Percentiles rank a stretch among this genome's conserved stretches.
phyloP scores from a whole-genome alignment of 1,139 yeast genomes.

The Saccharomyces hybrid region DNA sequence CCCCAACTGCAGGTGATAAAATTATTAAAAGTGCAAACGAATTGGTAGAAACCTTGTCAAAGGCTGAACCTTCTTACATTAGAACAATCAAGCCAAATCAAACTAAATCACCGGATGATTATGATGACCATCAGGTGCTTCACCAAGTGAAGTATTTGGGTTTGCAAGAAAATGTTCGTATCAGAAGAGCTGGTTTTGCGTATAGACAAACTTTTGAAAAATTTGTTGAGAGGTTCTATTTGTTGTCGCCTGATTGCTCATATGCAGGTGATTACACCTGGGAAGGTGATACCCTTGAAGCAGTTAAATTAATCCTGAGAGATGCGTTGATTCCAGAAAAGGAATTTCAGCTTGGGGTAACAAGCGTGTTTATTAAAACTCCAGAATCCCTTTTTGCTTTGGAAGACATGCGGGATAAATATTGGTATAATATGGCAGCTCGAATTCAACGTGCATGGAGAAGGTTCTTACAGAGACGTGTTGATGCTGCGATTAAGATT shows the following conservation, averaged over 20 bases:
- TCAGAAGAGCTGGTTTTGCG: constrained; percentile 98
- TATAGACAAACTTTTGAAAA: constrained; percentile 95
- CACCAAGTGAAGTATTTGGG: constrained; percentile 97
- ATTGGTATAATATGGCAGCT: constrained; percentile 98
- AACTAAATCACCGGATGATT: constrained; percentile 83
- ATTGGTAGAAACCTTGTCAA: constrained; percentile 80
- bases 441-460: constrained; percentile 97
- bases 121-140: constrained; percentile 79
- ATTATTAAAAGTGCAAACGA: constrained; percentile 88
- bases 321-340: constrained; percentile 73
- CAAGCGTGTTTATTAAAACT: constrained; percentile 93
- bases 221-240: constrained; percentile 88
- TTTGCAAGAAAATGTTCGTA: constrained; percentile 91
- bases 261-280: constrained; percentile 98
- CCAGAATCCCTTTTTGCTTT: constrained; percentile 95
- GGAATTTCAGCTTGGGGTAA: constrained; percentile 88
- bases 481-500: constrained; percentile 77
- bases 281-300: constrained; percentile 80
- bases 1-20: constrained; percentile 95
- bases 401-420: constrained; percentile 94
- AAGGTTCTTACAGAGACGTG: constrained; percentile 68
- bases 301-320: constrained; percentile 67
- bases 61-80: constrained; percentile 89
- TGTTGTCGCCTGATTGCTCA: constrained; percentile 81
- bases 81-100: constrained; percentile 98